phyloP scores from a whole-genome alignment of 352 stramenopile species.

The Globisporangium irregulare region DNA sequence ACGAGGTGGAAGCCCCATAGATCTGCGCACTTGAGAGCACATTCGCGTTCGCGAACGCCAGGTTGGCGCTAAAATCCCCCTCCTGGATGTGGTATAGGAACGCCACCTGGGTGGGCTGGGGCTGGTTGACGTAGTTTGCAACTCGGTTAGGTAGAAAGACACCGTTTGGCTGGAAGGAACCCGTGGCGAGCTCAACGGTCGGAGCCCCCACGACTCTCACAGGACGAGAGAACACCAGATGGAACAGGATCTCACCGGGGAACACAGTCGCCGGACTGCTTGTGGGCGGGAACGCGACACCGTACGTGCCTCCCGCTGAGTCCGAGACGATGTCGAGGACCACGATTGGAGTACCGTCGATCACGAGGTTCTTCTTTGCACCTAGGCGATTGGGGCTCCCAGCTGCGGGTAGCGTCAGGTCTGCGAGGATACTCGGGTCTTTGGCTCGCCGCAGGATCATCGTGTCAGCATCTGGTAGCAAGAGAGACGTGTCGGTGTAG shows the following conservation, averaged over 20 bases:
- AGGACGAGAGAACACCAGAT: conserved; percentile 53
- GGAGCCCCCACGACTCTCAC: conserved; percentile 46
- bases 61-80: conserved; percentile 51
- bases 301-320: conserved; percentile 48
- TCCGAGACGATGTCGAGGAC: conserved; percentile 49
- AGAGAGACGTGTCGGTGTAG: conserved; percentile 25
- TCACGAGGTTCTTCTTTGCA: conserved; percentile 28
- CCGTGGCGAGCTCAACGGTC: conserved; percentile 55
- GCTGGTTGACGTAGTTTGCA: conserved; percentile 44
- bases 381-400: conserved; percentile 26
- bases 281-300: conserved; percentile 50
- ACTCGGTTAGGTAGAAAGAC: conserved; percentile 41
- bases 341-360: conserved; percentile 44
- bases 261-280: conserved; percentile 46
- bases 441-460: conserved; percentile 34
- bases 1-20: conserved; percentile 48
- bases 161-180: conserved; percentile 45
- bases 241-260: conserved; percentile 69
- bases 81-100: conserved; percentile 67
- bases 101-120: conserved; percentile 37
- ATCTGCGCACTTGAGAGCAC: conserved; percentile 39
- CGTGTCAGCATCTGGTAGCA: conserved; percentile 19
- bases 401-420: conserved; percentile 30
- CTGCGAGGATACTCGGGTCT: conserved; percentile 30
- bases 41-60: conserved; percentile 46